A percentile compares a stretch with the other conserved stretches of the same genome.
These are phyloP conservation scores for Xylaria palmicola DNA, from an alignment of 495 filamentous ascomycete species.

Conservation along the genomic window DNA sequence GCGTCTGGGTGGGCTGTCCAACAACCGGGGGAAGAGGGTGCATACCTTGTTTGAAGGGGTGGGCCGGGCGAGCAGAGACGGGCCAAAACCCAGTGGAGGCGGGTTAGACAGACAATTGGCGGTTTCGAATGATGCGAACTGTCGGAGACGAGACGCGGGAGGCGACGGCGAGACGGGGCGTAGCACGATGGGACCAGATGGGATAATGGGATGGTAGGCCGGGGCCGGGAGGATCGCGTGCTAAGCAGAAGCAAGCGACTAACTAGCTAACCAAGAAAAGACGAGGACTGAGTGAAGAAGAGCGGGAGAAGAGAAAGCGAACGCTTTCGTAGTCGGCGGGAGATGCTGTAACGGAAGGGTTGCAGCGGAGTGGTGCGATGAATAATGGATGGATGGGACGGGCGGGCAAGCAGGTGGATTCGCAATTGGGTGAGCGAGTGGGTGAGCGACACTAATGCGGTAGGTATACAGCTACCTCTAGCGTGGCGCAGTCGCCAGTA, in stretches of 20 bases:
- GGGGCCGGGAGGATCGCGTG: too few species aligned
- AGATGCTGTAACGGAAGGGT: background rate
- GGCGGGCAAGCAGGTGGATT: background rate
- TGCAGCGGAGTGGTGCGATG: background rate
- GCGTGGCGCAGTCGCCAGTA: too few species aligned
- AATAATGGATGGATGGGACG: background rate
- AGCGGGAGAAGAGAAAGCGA: background rate
- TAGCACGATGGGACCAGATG: background rate
- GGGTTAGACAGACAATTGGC: background rate
- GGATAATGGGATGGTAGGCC: background rate
- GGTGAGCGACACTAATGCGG: background rate
- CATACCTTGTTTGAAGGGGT: slow-evolving; percentile 15
- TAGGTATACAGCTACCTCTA: too few species aligned
- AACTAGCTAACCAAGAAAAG: background rate
- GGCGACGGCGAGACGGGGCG: background rate
- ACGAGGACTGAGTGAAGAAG: background rate
- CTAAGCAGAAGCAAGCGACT: background rate
- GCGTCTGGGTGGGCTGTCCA: background rate
- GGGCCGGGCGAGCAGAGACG: background rate
- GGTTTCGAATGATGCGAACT: background rate
- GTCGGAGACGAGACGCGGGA: background rate
- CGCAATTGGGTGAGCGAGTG: background rate
- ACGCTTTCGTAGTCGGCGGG: background rate
- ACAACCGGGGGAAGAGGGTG: background rate
- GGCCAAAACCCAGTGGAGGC: slow-evolving; percentile 2